A percentile compares a stretch with the other conserved stretches of the same genome.
These are phyloP conservation scores for Hygrophila difformis DNA, from an alignment of 257 asterid species.

Conservation along the genomic window DNA sequence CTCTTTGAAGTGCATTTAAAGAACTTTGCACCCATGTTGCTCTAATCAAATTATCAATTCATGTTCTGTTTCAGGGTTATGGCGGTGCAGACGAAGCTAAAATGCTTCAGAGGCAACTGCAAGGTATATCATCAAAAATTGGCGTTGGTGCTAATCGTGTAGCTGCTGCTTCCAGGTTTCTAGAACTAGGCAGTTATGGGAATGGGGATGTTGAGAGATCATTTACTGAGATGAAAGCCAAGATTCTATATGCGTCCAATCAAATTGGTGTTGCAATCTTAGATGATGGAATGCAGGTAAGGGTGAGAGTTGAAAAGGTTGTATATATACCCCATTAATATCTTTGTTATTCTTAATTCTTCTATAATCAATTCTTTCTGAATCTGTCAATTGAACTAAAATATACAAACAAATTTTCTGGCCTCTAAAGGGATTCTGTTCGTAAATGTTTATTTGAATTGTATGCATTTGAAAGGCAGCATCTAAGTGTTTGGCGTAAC, in stretches of 20 bases:
- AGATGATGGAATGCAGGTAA: conserved; percentile 99
- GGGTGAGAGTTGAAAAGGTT: neutral
- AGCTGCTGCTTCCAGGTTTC: conserved; percentile 23
- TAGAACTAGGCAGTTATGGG: conserved; percentile 40
- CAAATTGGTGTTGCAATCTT: conserved; percentile 58
- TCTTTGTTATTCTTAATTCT: neutral
- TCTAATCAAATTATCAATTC: no score
- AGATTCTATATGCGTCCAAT: conserved; percentile 17
- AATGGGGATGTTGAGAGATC: conserved; percentile 19
- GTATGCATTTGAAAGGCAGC: conserved; percentile 52
- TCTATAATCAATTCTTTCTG: neutral
- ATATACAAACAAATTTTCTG: neutral
- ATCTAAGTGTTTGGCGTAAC: conserved; percentile 58
- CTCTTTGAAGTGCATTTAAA: no score
- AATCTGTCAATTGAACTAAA: neutral
- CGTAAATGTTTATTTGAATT: conserved; percentile 15
- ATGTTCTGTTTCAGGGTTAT: conserved; percentile 17
- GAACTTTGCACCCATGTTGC: no score
- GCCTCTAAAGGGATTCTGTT: conserved; percentile 2
- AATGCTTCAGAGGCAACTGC: conserved; percentile 78
- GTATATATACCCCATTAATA: neutral
- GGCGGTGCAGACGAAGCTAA: conserved; percentile 93
- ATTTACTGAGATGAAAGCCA: conserved; percentile 13
- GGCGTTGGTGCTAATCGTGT: conserved; percentile 86
- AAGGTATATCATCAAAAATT: conserved; percentile 43